Base-by-base conservation (phyloP, 23 red algal genomes). In the Pyropia yezoensis region DNA sequence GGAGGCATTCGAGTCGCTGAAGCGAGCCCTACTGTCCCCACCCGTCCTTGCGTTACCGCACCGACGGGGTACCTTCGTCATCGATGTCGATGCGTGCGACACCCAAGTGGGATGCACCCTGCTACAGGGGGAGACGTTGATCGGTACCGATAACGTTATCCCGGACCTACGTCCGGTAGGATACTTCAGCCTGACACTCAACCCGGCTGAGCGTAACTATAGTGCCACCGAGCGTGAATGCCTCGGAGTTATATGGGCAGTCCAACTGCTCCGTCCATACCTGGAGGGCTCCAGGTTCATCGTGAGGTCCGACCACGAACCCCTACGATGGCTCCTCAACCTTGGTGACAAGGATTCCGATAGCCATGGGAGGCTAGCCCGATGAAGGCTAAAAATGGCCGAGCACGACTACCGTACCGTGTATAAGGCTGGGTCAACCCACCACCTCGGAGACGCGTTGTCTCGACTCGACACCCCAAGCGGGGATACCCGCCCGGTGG, bases 201-300 rank as follows among this genome's bases (percentile, higher is more conserved):
- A 69, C 55, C 52, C 51, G 45, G 45, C 27, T 28, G 64, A 82
- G 54, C 28, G 32, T 28, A 82, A 82, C 52, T 70, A 61, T 21
- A 71, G 39, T 22, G 63, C 62, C 23, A 39, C 77, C 29, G 77
- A 77, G 57, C 14, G 30, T 7, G 56, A 74, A 26, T 74, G 56
- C 22, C 29, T 32, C 23, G 70, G 28, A 23, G 70, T 63, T 6
- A n/a, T 63, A 27, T 74, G 56, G 70, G 49, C 70, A 25, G 51
- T 74, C 3, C 33, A 57, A 65, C 28, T 33, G 24, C 53, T 74
- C 26, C 52, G 70, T 3, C 70, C 52, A 60, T 74, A 74, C 19
- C 17, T 70, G 22, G 66, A 70, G 24, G 3, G 66, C 19, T n/a
- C 47, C 18, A 50, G 0, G 39, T 50, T 70, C 52, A 55, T 52